Evolutionary conservation across 2,329 filamentous ascomycete species (phyloP).

Genomic region (Bretziella fagacearum): DNA sequence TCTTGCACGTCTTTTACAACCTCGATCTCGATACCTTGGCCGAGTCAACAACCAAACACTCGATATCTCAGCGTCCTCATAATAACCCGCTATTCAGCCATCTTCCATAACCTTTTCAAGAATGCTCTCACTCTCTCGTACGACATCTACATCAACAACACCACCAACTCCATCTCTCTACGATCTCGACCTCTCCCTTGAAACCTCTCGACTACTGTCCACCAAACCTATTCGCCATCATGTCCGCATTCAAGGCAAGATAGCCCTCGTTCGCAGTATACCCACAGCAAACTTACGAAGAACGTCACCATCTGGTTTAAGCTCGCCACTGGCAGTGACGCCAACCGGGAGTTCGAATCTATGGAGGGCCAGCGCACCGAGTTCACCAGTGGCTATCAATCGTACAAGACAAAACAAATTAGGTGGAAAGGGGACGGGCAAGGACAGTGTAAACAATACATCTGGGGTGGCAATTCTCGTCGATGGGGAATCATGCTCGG

Average conservation of each 20-base stretch:
- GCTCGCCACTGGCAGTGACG: neutral
- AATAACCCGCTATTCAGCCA: no score
- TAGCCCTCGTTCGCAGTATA: slow-evolving; percentile 23
- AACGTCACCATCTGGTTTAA: neutral
- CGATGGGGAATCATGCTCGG: no score
- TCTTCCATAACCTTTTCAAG: no score
- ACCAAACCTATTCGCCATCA: slow-evolving; percentile 21
- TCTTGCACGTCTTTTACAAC: no score
- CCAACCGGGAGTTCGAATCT: neutral
- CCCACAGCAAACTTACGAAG: slow-evolving; percentile 19
- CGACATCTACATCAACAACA: neutral
- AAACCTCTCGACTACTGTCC: slow-evolving; percentile 15
- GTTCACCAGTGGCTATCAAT: no score
- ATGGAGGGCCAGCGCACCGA: neutral
- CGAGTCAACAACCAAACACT: no score
- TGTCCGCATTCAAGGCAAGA: slow-evolving; percentile 24
- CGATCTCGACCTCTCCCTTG: neutral
- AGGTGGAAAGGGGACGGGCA: no score
- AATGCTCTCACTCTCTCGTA: neutral
- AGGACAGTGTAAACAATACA: no score
- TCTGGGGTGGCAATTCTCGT: no score
- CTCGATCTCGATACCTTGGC: no score
- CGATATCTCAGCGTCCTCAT: no score
- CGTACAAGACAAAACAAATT: neutral
- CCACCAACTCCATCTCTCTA: neutral